These are phyloP conservation scores for Penicillium simplicissimum DNA, from an alignment of 495 filamentous ascomycete species.

Conservation along the genomic window DNA sequence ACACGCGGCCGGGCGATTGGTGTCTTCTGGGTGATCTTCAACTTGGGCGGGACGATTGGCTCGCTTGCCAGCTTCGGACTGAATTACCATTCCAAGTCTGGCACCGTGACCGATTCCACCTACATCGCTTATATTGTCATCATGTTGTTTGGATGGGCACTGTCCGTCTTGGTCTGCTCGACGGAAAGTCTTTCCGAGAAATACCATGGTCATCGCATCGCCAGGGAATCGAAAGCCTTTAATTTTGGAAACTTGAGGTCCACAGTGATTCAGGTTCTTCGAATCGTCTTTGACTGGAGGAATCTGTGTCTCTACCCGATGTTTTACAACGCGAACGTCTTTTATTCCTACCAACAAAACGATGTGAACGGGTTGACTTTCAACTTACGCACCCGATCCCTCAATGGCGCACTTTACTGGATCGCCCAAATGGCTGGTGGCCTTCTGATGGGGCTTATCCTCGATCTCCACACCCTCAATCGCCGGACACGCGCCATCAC, in stretches of 20 bases:
- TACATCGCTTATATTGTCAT: constrained; percentile 52
- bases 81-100: constrained; percentile 46
- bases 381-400: constrained; percentile 47
- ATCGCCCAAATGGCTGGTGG: constrained; percentile 56
- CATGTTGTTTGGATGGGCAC: constrained; percentile 46
- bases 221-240: neutral
- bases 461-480: constrained; percentile 44
- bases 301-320: constrained; percentile 52
- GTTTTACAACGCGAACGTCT: constrained; percentile 69
- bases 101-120: constrained; percentile 47
- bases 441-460: constrained; percentile 48
- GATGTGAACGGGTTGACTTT: constrained; percentile 53
- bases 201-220: constrained; percentile 1
- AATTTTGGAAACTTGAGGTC: constrained; percentile 28
- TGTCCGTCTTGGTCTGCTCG: constrained; percentile 54
- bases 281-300: constrained; percentile 38
- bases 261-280: constrained; percentile 59
- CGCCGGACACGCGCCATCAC: constrained; percentile 42
- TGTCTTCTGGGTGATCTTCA: constrained; percentile 57
- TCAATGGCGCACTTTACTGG: constrained; percentile 56
- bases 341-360: constrained; percentile 73
- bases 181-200: constrained; percentile 32
- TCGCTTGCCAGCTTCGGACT: constrained; percentile 51
- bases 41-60: constrained; percentile 51
- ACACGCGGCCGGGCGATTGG: constrained; percentile 54